A percentile compares a stretch with the other conserved stretches of the same genome.
These are phyloP conservation scores for Coniochaeta sp. DNA, from an alignment of 2,329 filamentous ascomycete species.

Conservation along the genomic window DNA sequence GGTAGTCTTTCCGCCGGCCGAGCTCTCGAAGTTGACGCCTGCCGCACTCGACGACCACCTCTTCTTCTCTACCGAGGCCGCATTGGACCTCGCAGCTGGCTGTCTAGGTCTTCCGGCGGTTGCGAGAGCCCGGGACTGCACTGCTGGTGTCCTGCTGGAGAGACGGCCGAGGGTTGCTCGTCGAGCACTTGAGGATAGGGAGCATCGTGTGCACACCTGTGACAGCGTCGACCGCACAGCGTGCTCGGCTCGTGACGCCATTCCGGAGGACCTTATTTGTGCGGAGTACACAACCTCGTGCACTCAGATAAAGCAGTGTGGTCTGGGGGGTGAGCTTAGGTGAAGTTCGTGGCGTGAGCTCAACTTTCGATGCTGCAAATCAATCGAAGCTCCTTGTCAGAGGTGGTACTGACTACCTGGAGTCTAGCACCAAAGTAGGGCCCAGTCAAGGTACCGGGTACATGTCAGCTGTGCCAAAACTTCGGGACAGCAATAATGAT, in stretches of 20 bases:
- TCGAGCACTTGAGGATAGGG: conserved; percentile 19
- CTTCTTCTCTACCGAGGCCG: not conserved
- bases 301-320: too few species aligned
- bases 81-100: not conserved
- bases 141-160: not conserved
- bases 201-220: conserved; percentile 32
- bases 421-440: too few species aligned
- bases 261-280: not conserved
- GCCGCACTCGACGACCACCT: not conserved
- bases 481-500: not conserved
- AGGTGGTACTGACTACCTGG: too few species aligned
- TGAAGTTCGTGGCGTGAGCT: not conserved
- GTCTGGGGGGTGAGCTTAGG: not conserved
- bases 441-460: too few species aligned
- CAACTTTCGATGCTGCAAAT: not conserved
- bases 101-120: not conserved
- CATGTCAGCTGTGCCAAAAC: conserved; percentile 1
- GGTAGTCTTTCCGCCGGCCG: not conserved
- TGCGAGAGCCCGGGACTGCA: not conserved
- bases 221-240: conserved; percentile 30
- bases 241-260: conserved; percentile 24
- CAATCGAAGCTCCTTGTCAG: not conserved
- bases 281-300: not conserved
- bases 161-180: not conserved
- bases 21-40: not conserved